Percentiles rank a stretch among this genome's conserved stretches.
These are phyloP conservation scores for Aspergillus pseudotamarii DNA, from an alignment of 2,329 filamentous ascomycete genomes.

Conservation along the genomic window DNA sequence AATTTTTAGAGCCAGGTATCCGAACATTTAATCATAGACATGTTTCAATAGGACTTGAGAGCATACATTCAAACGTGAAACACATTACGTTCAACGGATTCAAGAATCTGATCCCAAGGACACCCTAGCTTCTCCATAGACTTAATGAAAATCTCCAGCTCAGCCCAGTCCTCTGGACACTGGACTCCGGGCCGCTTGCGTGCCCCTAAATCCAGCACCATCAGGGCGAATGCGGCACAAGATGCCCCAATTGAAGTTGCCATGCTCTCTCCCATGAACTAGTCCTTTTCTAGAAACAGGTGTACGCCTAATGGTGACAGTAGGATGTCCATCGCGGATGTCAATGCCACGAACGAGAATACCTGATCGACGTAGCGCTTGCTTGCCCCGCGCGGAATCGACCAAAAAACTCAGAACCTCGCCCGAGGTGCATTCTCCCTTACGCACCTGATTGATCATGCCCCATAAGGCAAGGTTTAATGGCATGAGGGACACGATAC, in stretches of 20 bases:
- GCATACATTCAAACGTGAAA: too few relatives aligned
- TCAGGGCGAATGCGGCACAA: constrained; percentile 18
- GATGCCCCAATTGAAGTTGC: constrained; percentile 14
- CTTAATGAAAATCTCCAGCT: constrained; percentile 9
- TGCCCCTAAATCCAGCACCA: constrained; percentile 15
- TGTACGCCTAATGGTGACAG: background rate
- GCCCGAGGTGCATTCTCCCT: background rate
- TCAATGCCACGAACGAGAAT: background rate
- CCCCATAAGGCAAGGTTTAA: background rate
- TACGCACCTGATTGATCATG: background rate
- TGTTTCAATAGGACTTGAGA: too few relatives aligned
- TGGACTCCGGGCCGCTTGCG: constrained; percentile 14
- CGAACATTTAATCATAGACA: too few relatives aligned
- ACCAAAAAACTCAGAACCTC: background rate
- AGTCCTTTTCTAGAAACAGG: background rate
- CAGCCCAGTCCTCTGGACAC: constrained; percentile 20
- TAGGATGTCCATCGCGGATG: background rate
- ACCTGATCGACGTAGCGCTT: background rate
- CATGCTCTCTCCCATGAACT: constrained; percentile 10
- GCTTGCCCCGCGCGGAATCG: background rate
- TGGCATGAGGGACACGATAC: background rate
- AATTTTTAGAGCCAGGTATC: too few relatives aligned
- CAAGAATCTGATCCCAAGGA: background rate
- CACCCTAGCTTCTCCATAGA: background rate
- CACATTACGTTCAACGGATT: background rate